Evolutionary conservation across 2,329 filamentous ascomycete species (phyloP), one percentile per base, ranked within the genome.

Genomic region (Capronia americana): DNA sequence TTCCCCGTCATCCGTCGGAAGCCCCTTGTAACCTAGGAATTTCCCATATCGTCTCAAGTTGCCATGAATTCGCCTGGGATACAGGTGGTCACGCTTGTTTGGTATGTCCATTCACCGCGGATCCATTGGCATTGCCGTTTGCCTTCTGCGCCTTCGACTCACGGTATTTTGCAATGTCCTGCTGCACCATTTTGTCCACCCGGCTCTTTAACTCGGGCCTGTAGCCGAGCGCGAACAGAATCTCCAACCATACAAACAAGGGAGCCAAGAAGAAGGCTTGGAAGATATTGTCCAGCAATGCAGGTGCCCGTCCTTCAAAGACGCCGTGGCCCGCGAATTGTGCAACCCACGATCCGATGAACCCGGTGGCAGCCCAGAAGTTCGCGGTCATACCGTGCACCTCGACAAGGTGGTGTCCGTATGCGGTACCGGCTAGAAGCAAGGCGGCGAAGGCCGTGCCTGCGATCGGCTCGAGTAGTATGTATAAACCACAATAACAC

Each of bases 231-330:
- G 85, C 88, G 83, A 99, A 99, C 28, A 99, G 84, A 26, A 96
- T 81, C 81, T 98, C 93, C 73, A 99, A 90, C 92, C 95, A 99
- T 65, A 98, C 94, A 74, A 98, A 99, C 75, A 99, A 90, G 8
- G 95, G 95, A 0, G 95, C 95, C 26, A 98, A 84, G 75, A 98
- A 94, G 70, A 98, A 79, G 30, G 95, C 93, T 80, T 98, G 95
- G 56, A 96, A 84, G 50, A 98, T 80, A 75, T 97, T 98, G 80
- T 98, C 93, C 56, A 98, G 82, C 70, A 98, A 81, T 4, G 93
- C 94, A 7, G 94, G 95, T 2, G 93, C 92, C 60, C 94, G 88
- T 23, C 91, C 88, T 79, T 98, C 95, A 73, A 92, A 98, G 58
- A 86, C 87, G 44, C 93, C 93, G 75, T 99, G 95, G 30, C 95